Conservation (phyloP, 108 stramenopile species). For the Skeletonema menzelii region DNA sequence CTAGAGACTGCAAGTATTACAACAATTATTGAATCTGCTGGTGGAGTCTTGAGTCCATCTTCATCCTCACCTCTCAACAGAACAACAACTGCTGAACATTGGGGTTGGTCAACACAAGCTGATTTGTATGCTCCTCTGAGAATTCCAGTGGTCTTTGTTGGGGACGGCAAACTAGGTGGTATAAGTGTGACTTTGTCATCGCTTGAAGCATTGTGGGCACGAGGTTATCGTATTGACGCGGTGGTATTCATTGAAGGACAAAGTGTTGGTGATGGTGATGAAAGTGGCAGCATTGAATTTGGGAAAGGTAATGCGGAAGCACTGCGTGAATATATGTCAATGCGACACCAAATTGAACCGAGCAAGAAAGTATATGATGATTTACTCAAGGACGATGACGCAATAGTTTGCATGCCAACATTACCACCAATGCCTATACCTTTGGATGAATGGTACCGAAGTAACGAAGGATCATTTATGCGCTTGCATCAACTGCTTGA, state of each 20-base stretch:
- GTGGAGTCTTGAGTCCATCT: slow-evolving; percentile 86
- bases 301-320: slow-evolving; percentile 50
- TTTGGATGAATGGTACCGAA: slow-evolving; percentile 71
- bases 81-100: slow-evolving; percentile 37
- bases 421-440: slow-evolving; percentile 72
- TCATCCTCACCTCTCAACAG: slow-evolving; percentile 77
- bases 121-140: slow-evolving; percentile 81
- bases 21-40: slow-evolving; percentile 80
- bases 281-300: slow-evolving; percentile 29
- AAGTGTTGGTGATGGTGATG: slow-evolving; percentile 16
- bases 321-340: slow-evolving; percentile 56
- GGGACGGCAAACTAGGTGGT: slow-evolving; percentile 93
- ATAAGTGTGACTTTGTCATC: slow-evolving; percentile 89
- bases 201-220: slow-evolving; percentile 78
- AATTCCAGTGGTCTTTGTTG: slow-evolving; percentile 86
- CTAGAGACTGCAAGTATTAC: slow-evolving; percentile 10
- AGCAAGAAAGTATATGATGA: slow-evolving; percentile 3
- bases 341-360: slow-evolving; percentile 30
- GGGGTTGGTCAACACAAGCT: slow-evolving; percentile 94
- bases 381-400: slow-evolving; percentile 13
- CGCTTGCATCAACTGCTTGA: slow-evolving; percentile 16
- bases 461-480: slow-evolving; percentile 20
- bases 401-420: slow-evolving; percentile 73
- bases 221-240: slow-evolving; percentile 88
- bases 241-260: slow-evolving; percentile 67